Base-by-base conservation (phyloP, 1,139 yeast species). In the Nakaseomyces glabratus region DNA sequence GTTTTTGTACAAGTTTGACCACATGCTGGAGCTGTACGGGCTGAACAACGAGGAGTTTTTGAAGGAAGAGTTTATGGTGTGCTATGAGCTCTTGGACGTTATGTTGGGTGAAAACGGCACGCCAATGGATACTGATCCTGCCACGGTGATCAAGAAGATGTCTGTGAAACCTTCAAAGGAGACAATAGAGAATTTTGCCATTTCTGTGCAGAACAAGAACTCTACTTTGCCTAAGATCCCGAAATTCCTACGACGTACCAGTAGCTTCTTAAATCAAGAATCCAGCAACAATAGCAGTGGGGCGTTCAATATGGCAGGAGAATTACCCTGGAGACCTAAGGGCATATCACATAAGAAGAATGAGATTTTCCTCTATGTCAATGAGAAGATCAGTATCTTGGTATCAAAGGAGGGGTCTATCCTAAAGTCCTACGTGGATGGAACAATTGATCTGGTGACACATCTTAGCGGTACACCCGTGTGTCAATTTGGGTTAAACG, bases 81-180 rank as follows among this genome's bases (percentile, higher is more conserved):
- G 86, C 15, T 80, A 82, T 59, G 95, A 86, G 48, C 58, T 86
- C 10, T 60, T 88, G 26, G 94, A 82, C 47, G 30, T 38, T 2
- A 90, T 84, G 52, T 65, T 77, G 18, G 61, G 81, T 19, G 93
- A 82, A 44, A 82, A 76, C 56, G 98, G 97, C 1, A 80, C 74
- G 48, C 93, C 95, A 0, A 76, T 74, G 40, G 73, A 72, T 43
- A 69, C 86, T 40, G 95, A 86, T 36, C 54, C 63, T 4, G 63
- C 63, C 26, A 58, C 67, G 2, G 53, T 76, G 23, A 63, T 47
- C 3, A 37, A 47, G 1, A 43, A 42, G 30, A 44, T 54, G 45
- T 47, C 55, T 3, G 37, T 38, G 17, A 48, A 49, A 36, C 55
- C 56, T 11, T 20, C 35, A 3, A 22, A 29, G 4, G 41, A 43